Evolutionary conservation across 2,329 filamentous ascomycete species (phyloP).

Genomic region (Elsinoe ampelina): DNA sequence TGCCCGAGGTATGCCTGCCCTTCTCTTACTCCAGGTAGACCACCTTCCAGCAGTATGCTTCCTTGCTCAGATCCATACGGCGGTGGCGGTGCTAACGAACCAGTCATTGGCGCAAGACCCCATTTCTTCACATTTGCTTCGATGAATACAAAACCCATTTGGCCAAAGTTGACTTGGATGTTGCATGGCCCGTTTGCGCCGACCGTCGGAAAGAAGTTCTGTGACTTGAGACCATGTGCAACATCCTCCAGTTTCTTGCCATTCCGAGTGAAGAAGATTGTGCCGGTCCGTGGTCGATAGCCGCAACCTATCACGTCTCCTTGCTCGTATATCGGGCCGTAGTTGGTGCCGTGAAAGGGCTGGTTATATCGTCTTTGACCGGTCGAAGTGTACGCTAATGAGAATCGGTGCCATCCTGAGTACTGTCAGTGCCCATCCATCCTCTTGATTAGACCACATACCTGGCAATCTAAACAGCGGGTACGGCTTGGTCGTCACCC

Average conservation of each 20-base stretch:
- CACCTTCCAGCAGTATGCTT: slow-evolving; percentile 86
- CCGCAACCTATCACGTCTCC: slow-evolving; percentile 94
- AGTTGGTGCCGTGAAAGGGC: slow-evolving; percentile 69
- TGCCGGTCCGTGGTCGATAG: slow-evolving; percentile 87
- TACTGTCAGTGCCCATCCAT: not conserved
- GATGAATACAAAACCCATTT: slow-evolving; percentile 97
- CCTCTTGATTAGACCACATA: slow-evolving; percentile 37
- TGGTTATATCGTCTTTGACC: slow-evolving; percentile 87
- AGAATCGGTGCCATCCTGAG: slow-evolving; percentile 81
- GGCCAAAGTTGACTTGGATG: slow-evolving; percentile 94
- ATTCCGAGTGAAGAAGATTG: slow-evolving; percentile 96
- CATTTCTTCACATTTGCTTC: slow-evolving; percentile 99
- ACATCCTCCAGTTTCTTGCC: slow-evolving; percentile 96
- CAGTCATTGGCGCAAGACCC: slow-evolving; percentile 92
- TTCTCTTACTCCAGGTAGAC: slow-evolving; percentile 46
- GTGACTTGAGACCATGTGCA: slow-evolving; percentile 80
- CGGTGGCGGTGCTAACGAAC: slow-evolving; percentile 85
- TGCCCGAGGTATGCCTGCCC: slow-evolving; percentile 48
- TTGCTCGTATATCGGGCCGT: slow-evolving; percentile 78
- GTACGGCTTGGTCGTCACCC: slow-evolving; percentile 94
- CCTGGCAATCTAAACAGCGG: slow-evolving; percentile 88
- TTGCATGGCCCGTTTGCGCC: slow-evolving; percentile 88
- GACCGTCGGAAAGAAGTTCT: slow-evolving; percentile 97
- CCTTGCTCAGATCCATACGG: slow-evolving; percentile 96
- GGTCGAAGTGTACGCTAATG: slow-evolving; percentile 80